Evolutionary conservation across 176 grass and related monocot species (phyloP).

Genomic region (Lolium rigidum): DNA sequence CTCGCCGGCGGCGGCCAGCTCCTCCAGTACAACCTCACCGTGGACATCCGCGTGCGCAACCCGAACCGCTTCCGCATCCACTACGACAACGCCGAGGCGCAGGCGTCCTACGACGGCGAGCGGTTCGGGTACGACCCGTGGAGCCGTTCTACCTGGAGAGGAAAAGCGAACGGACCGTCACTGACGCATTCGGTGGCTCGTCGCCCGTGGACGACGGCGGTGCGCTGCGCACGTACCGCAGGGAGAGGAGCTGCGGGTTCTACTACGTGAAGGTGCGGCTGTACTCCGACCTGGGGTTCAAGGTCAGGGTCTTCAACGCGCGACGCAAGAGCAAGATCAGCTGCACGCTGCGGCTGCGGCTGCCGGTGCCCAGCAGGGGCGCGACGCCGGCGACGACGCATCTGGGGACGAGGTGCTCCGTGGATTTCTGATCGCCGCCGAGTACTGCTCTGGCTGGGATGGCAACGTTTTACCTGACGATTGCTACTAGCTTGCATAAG

Average conservation of each 20-base stretch:
- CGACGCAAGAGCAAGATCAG: conserved; percentile 53
- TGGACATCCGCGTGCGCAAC: conserved; percentile 61
- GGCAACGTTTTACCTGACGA: too few relatives aligned
- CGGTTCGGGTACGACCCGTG: conserved; percentile 52
- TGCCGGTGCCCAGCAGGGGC: conserved; percentile 55
- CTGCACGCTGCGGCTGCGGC: conserved; percentile 49
- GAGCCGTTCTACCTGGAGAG: conserved; percentile 56
- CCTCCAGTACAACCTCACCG: conserved; percentile 64
- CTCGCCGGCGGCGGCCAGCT: background rate
- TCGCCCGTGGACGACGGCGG: conserved; percentile 18
- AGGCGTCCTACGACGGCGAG: conserved; percentile 56
- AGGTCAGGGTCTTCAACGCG: background rate
- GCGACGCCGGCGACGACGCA: conserved; percentile 5
- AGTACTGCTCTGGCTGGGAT: too few relatives aligned
- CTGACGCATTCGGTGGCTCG: conserved; percentile 34
- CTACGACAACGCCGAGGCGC: conserved; percentile 56
- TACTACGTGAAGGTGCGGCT: conserved; percentile 72
- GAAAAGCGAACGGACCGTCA: conserved; percentile 58
- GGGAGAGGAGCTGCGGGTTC: conserved; percentile 63
- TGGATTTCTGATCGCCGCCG: conserved; percentile 43
- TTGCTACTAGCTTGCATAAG: too few relatives aligned
- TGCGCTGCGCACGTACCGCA: conserved; percentile 48
- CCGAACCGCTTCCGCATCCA: conserved; percentile 57
- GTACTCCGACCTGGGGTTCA: conserved; percentile 53
- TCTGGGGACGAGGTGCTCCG: conserved; percentile 51